phyloP scores from a whole-genome alignment of 2,329 filamentous ascomycete species.

The Cercospora sp. region DNA sequence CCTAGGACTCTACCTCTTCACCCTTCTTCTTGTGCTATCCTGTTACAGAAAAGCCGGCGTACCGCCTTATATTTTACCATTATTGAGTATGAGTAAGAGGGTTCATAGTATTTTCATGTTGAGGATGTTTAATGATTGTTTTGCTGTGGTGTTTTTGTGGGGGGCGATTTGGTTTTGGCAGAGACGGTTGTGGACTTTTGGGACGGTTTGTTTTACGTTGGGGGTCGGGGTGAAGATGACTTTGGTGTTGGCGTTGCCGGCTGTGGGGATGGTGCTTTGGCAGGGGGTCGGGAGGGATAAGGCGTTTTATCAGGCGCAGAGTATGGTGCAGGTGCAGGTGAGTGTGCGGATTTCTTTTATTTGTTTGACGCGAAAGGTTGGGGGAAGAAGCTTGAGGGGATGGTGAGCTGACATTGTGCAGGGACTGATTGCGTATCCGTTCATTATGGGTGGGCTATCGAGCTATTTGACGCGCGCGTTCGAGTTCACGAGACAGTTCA shows the following conservation, averaged over 20 bases:
- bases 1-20: slow-evolving; percentile 72
- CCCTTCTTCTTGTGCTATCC: slow-evolving; percentile 73
- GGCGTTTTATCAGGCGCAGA: slow-evolving; percentile 65
- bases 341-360: slow-evolving; percentile 36
- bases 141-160: slow-evolving; percentile 83
- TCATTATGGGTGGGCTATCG: slow-evolving; percentile 62
- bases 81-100: slow-evolving; percentile 86
- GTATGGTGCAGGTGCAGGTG: slow-evolving; percentile 79
- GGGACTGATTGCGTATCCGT: slow-evolving; percentile 64
- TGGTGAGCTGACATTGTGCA: slow-evolving; percentile 34
- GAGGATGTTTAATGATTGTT: slow-evolving; percentile 93
- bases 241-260: slow-evolving; percentile 77
- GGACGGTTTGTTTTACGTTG: slow-evolving; percentile 69
- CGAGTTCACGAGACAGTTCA: slow-evolving; percentile 84
- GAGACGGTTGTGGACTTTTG: slow-evolving; percentile 69
- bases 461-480: slow-evolving; percentile 84
- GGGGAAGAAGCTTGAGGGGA: not conserved
- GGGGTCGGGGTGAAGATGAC: slow-evolving; percentile 97
- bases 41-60: slow-evolving; percentile 78
- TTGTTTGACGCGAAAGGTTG: not conserved
- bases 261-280: slow-evolving; percentile 73
- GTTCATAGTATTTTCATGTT: slow-evolving; percentile 92
- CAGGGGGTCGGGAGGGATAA: slow-evolving; percentile 67
- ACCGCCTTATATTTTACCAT: slow-evolving; percentile 82
- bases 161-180: slow-evolving; percentile 77